Evolutionary conservation across 306 rosid genomes (phyloP), one percentile per base, ranked within the genome.

Genomic region (Prunus mume): DNA sequence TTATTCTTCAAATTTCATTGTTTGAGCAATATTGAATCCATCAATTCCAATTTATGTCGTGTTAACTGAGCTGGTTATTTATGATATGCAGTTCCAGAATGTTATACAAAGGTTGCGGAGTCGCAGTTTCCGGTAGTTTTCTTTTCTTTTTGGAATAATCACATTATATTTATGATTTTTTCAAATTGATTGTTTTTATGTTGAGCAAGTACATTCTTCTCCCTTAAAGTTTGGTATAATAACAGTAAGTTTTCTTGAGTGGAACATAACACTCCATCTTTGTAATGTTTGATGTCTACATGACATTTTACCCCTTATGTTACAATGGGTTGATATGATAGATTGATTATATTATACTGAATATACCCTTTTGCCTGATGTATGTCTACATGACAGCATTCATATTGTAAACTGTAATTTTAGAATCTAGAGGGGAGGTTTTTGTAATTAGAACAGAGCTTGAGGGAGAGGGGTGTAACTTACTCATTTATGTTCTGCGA

Each of bases 61-160:
- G 45, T 45, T 45, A 25, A 30, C 34, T 73, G 76, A 85, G 68
- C 62, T 52, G 71, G 58, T 85, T 78, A 66, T 75, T 70, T 80
- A 62, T 78, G 65, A 46, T 55, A 20, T 86, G 93, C 99, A 96
- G 99, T 84, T 56, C 84, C 90, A 4, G 99, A 92, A 66, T 84
- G n/a, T 51, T 91, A 46, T 72, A 88, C 96, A 66, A 82, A 81
- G 80, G 97, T 96, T 79, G 92, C 93, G 65, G 98, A 92, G 76
- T 76, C 96, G n/a, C 83, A 71, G 84, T 89, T 96, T 88, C 93
- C 83, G 91, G 99, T 96, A 92, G 19, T 17, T 51, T 51, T 9
- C 32, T 1, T 72, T 80, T 66, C 76, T 65, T 68, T 83, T 79
- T 13, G 38, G 9, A 68, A 73, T 76, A 68, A 18, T 3, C 68